A percentile compares a stretch with the other conserved stretches of the same genome.
These are phyloP conservation scores for Liquidambar formosana DNA, from an alignment of 164 flowering plant species.

Conservation along the genomic window DNA sequence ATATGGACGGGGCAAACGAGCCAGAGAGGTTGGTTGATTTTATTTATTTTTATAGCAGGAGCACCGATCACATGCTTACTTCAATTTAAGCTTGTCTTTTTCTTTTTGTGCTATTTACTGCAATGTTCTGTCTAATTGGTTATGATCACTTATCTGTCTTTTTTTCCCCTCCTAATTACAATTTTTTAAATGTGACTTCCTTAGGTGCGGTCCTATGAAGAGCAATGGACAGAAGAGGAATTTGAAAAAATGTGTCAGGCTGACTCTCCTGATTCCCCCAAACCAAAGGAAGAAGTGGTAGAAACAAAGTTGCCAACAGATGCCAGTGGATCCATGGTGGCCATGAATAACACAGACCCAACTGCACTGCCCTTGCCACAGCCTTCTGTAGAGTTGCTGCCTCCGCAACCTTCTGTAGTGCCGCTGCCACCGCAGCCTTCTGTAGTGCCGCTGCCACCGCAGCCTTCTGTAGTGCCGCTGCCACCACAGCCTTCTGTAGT, in stretches of 20 bases:
- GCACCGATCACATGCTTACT: background rate
- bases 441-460: conserved; percentile 13
- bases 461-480: background rate
- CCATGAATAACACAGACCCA: conserved; percentile 24
- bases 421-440: conserved; percentile 18
- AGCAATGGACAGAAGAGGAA: conserved; percentile 98
- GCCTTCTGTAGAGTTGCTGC: background rate
- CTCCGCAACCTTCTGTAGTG: too few relatives aligned
- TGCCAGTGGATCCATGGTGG: conserved; percentile 27
- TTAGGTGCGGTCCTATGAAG: conserved; percentile 98
- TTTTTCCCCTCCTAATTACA: background rate
- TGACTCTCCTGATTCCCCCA: conserved; percentile 74
- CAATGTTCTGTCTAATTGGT: background rate
- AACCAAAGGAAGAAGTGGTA: conserved; percentile 39
- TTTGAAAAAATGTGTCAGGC: conserved; percentile 93
- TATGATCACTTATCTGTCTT: background rate
- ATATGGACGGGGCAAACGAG: conserved; percentile 96
- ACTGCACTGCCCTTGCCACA: conserved; percentile 13
- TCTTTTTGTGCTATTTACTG: background rate
- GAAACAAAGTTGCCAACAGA: conserved; percentile 32
- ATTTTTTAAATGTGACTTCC: conserved; percentile 7
- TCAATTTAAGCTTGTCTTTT: background rate
- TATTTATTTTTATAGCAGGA: conserved; percentile 1
- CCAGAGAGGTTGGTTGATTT: conserved; percentile 83
- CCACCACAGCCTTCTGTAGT: background rate